Evolutionary conservation across 805 yeast species (phyloP).

Genomic region (Candida maesae): DNA sequence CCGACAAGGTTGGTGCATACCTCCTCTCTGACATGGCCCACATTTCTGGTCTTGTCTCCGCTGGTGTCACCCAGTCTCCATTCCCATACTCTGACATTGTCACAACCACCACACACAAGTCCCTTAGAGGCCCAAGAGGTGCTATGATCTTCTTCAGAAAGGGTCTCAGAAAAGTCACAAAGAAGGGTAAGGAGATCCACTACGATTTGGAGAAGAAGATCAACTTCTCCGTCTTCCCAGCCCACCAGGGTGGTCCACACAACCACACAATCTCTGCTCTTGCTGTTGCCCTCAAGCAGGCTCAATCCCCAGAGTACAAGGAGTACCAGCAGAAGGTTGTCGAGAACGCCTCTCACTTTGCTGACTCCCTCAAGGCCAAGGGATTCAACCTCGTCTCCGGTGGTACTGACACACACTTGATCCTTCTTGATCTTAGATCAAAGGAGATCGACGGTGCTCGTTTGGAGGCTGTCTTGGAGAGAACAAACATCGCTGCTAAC

Average conservation of each 20-base stretch:
- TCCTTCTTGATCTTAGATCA: slow-evolving; percentile 81
- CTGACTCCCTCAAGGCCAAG: slow-evolving; percentile 60
- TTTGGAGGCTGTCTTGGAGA: slow-evolving; percentile 91
- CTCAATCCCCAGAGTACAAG: slow-evolving; percentile 83
- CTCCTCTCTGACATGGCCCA: slow-evolving; percentile 96
- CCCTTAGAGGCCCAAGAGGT: slow-evolving; percentile 98
- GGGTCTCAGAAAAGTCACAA: slow-evolving; percentile 84
- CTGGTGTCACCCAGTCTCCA: slow-evolving; percentile 91
- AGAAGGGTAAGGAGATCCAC: slow-evolving; percentile 86
- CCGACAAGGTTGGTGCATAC: slow-evolving; percentile 91
- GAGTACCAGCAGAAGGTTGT: slow-evolving; percentile 87
- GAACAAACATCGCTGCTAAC: slow-evolving; percentile 91
- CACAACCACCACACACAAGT: slow-evolving; percentile 96
- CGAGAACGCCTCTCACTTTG: slow-evolving; percentile 83
- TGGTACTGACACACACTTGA: slow-evolving; percentile 98
- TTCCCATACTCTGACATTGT: slow-evolving; percentile 92
- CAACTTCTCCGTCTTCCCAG: slow-evolving; percentile 99
- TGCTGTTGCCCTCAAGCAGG: slow-evolving; percentile 96
- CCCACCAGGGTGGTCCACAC: slow-evolving; percentile 99
- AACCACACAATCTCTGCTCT: slow-evolving; percentile 98
- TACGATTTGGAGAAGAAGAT: slow-evolving; percentile 94
- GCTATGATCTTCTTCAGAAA: slow-evolving; percentile 97
- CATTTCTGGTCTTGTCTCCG: slow-evolving; percentile 92
- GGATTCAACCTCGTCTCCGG: slow-evolving; percentile 84
- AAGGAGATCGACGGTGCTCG: slow-evolving; percentile 96